Evolutionary conservation across 352 stramenopile species (phyloP), one percentile per base, ranked within the genome.

Genomic region (Nothophytophthora sp.): DNA sequence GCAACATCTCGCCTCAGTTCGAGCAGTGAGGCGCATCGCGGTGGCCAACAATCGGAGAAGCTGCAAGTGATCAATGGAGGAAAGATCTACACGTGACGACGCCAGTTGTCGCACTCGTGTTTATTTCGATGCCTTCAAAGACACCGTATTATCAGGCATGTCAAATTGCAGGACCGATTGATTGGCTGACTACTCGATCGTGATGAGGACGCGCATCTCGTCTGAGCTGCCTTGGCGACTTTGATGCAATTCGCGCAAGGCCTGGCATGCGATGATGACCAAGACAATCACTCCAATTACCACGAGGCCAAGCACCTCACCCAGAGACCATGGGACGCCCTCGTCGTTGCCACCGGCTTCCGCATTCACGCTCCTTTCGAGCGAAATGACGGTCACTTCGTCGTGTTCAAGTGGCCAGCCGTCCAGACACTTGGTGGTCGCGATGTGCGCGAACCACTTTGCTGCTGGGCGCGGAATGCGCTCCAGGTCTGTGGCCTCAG

Each of bases 371-470:
- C n/a, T 5, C 30, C 46, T 54, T 22, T 57, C 41, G 33, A 23
- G 51, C 18, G 33, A 32, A 23, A 28, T 18, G 5, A 39, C 39
- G 33, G 35, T 43, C 28, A 41, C 56, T 24, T 41, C 28, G 23
- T 43, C 6, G 25, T 24, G 25, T 15, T 60, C 50, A 7, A 39
- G 10, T 19, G 53, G 18, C 42, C 45, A 66, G 4, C 38, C 46
- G 23, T 81, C 61, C 24, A 92, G 59, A 51, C 82, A 92, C 46
- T 77, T 83, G 33, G 75, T 82, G 25, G 71, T 75, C 5, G 76
- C 61, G 13, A 90, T 36, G 16, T 70, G 42, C 23, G 55, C 48
- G 53, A 86, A 89, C 80, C 80, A 91, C 15, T 63, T 77, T 4
- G 80, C 74, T 7, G 76, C 79, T 24, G 55, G 50, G 1, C 66